phyloP scores from a whole-genome alignment of 2,329 filamentous ascomycete species.

The Arachnopeziza araneosa region DNA sequence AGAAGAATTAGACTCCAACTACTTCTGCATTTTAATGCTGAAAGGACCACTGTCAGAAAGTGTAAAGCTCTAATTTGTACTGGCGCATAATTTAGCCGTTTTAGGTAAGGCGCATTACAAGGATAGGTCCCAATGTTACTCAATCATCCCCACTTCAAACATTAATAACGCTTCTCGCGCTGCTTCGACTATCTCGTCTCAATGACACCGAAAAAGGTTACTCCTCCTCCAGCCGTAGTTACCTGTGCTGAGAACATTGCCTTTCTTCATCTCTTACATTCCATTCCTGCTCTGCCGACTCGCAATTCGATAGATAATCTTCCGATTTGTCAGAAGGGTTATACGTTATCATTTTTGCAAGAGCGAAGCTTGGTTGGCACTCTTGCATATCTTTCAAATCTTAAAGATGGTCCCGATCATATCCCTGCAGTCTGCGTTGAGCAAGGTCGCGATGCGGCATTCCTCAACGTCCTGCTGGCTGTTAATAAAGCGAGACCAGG shows the following conservation, averaged over 20 bases:
- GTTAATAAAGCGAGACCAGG: constrained; percentile 8
- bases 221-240: constrained; percentile 3
- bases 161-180: too few relatives aligned
- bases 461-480: constrained; percentile 8
- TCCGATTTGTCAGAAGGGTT: constrained; percentile 5
- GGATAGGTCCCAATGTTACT: too few relatives aligned
- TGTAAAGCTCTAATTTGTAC: too few relatives aligned
- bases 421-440: constrained; percentile 9
- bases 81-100: too few relatives aligned
- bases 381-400: constrained; percentile 10
- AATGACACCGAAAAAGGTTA: constrained; percentile 4
- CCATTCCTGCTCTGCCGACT: constrained; percentile 9
- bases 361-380: constrained; percentile 9
- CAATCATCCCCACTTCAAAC: too few relatives aligned
- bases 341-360: constrained; percentile 5
- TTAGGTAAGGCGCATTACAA: too few relatives aligned
- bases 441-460: background rate
- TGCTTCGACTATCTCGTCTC: background rate
- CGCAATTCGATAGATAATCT: constrained; percentile 6
- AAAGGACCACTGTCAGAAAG: too few relatives aligned
- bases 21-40: too few relatives aligned
- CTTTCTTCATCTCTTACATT: constrained; percentile 12
- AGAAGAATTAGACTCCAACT: too few relatives aligned
- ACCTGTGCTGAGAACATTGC: constrained; percentile 11
- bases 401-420: constrained; percentile 10